These are phyloP conservation scores for Mycena galopus DNA, from an alignment of 768 basidiomycete species.

Conservation along the genomic window DNA sequence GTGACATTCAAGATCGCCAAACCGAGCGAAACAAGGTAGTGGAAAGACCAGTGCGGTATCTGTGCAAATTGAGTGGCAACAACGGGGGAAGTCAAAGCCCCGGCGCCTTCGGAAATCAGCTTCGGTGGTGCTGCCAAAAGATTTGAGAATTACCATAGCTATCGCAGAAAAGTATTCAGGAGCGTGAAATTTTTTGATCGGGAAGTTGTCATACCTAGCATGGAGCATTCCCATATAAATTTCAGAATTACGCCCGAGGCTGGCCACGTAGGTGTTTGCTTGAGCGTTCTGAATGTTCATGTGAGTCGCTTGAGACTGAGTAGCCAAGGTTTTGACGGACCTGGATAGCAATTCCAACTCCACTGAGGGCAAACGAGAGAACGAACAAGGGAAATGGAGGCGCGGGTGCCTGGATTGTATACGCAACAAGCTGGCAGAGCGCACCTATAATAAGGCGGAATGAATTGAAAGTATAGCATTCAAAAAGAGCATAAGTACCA, in stretches of 20 bases:
- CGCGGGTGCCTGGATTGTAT: constrained; percentile 57
- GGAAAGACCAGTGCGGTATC: constrained; percentile 67
- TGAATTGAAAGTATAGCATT: not conserved
- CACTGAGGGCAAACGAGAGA: constrained; percentile 58
- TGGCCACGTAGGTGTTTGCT: constrained; percentile 65
- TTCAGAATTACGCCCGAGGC: constrained; percentile 55
- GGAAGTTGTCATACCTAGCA: constrained; percentile 38
- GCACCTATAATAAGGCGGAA: constrained; percentile 54
- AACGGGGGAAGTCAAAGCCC: constrained; percentile 69
- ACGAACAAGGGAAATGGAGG: constrained; percentile 68
- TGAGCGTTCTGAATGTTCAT: constrained; percentile 58
- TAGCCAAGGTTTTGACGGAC: constrained; percentile 37
- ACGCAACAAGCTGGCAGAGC: constrained; percentile 57
- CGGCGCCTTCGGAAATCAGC: constrained; percentile 43
- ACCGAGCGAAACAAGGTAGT: constrained; percentile 70
- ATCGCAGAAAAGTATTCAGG: not conserved
- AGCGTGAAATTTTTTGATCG: not conserved
- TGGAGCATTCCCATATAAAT: constrained; percentile 67
- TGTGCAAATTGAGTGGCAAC: constrained; percentile 75
- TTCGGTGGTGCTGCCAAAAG: not conserved
- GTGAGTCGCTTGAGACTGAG: not conserved
- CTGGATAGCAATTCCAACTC: constrained; percentile 64
- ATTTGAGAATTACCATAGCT: constrained; percentile 58
- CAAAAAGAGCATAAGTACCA: constrained; percentile 25
- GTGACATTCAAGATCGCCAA: constrained; percentile 59